Evolutionary conservation across 805 yeast species (phyloP).

Genomic region (Metschnikowia gelsemii): DNA sequence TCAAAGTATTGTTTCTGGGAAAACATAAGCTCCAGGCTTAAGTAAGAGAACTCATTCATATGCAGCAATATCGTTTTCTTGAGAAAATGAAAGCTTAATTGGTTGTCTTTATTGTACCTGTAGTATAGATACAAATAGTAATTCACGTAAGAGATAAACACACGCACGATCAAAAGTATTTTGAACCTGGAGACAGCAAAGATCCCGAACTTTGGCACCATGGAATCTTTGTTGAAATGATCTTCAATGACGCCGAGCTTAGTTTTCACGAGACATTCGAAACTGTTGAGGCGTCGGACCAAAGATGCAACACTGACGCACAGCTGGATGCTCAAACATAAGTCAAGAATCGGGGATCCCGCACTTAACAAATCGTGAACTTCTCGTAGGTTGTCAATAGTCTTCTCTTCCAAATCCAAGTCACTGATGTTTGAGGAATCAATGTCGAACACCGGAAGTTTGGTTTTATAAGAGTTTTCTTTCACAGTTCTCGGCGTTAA

Average conservation of each 20-base stretch:
- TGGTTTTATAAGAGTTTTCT: constrained; percentile 12
- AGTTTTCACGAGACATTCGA: constrained; percentile 10
- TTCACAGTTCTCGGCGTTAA: constrained; percentile 14
- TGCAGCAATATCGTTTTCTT: constrained; percentile 18
- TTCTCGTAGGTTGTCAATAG: constrained; percentile 7
- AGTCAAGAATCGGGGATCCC: constrained; percentile 13
- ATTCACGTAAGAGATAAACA: constrained; percentile 19
- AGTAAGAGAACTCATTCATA: constrained; percentile 18
- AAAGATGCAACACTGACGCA: constrained; percentile 7
- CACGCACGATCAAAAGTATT: constrained; percentile 7
- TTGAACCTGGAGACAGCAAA: constrained; percentile 2
- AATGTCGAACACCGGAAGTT: constrained; percentile 11
- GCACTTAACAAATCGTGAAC: constrained; percentile 7
- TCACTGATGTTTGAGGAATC: constrained; percentile 15
- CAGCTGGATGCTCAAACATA: constrained; percentile 10
- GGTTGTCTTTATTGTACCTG: constrained; percentile 15
- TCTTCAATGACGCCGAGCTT: constrained; percentile 14
- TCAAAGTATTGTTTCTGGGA: constrained; percentile 10
- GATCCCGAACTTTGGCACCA: neutral
- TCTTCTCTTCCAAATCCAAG: constrained; percentile 10
- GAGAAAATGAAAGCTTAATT: constrained; percentile 20
- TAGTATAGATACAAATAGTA: constrained; percentile 23
- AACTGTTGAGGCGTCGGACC: constrained; percentile 12
- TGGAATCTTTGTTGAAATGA: constrained; percentile 5
- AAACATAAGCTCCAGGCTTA: constrained; percentile 17